phyloP scores from a whole-genome alignment of 208 protist genomes.

The Trypanosoma mega region DNA sequence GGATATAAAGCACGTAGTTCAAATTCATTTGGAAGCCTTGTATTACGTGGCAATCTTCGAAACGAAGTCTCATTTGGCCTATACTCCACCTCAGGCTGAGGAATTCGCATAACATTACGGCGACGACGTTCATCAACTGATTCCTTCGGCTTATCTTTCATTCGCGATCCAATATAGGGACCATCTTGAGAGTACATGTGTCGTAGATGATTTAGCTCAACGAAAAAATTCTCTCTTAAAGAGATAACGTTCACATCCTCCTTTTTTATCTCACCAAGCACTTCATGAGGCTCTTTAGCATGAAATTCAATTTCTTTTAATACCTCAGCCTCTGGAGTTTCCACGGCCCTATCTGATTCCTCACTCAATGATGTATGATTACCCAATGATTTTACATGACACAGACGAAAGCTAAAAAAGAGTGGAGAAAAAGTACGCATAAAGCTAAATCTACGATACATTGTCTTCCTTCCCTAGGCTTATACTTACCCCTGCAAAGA shows the following conservation, averaged over 20 bases:
- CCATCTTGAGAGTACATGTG: constrained; percentile 83
- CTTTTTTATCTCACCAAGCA: constrained; percentile 24
- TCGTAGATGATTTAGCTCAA: constrained; percentile 69
- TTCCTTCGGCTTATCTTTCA: constrained; percentile 43
- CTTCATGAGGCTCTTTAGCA: constrained; percentile 8
- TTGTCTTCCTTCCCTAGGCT: background rate
- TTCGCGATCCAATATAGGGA: constrained; percentile 69
- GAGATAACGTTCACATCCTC: constrained; percentile 46
- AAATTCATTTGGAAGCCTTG: constrained; percentile 75
- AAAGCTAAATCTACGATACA: background rate
- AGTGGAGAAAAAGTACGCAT: background rate
- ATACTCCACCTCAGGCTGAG: constrained; percentile 69
- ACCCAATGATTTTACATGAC: background rate
- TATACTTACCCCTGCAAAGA: background rate
- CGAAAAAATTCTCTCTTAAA: constrained; percentile 37
- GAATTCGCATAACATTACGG: constrained; percentile 64
- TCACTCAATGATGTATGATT: background rate
- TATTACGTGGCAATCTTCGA: constrained; percentile 68
- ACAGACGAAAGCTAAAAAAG: background rate
- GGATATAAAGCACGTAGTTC: constrained; percentile 81
- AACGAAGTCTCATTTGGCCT: constrained; percentile 80
- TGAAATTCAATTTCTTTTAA: constrained; percentile 36
- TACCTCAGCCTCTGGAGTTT: constrained; percentile 42
- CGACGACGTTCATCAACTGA: constrained; percentile 50
- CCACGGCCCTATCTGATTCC: background rate